Base-by-base conservation (phyloP, 2,329 filamentous ascomycete genomes). In the Alternaria atra region DNA sequence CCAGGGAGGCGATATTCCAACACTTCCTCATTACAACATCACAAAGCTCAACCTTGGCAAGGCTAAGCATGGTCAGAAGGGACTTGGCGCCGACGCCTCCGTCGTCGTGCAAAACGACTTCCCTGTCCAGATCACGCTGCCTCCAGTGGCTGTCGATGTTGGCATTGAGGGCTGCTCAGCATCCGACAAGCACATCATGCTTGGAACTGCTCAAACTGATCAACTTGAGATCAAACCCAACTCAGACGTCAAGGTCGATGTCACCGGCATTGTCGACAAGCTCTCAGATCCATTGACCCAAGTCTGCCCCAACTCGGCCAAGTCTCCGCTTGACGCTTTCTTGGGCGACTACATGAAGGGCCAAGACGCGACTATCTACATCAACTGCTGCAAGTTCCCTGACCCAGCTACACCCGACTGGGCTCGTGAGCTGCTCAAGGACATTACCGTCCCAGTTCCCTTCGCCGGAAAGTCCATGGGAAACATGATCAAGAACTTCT, bases 401-500 rank as follows among this genome's bases (percentile, higher is more conserved):
- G 85, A 85, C 17, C 82, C 86, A 1, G 84, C 89, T 34, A 91
- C 93, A 0, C 95, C 95, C 1, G 83, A 84, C 46, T 99, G 95
- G 95, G 86, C 97, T 48, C 86, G 87, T 13, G 88, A 94, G 52
- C 84, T 99, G 23, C 82, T 98, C 37, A 89, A 89, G 46, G 93
- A 91, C 68, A 87, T 98, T 53, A 94, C 90, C 0, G 84, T 98
- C 0, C 93, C 94, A 3, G 83, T 98, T 6, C 91, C 93, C 6
- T 91, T 98, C 64, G 92, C 93, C 0, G 93, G 93, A 5, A 88
- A 89, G 60, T 89, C 89, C 0, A 90, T 97, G 70, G 93, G 93
- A 66, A 89, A 91, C 66, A 81, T 97, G 15, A 91, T 99, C 74
- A 90, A 90, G 68, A 94, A 95, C 69, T 97, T 98, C 75, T 91